Percentiles rank a stretch among this genome's conserved stretches.
Conservation (phyloP, 768 basidiomycete species). For the Pulveroboletus sp. region DNA sequence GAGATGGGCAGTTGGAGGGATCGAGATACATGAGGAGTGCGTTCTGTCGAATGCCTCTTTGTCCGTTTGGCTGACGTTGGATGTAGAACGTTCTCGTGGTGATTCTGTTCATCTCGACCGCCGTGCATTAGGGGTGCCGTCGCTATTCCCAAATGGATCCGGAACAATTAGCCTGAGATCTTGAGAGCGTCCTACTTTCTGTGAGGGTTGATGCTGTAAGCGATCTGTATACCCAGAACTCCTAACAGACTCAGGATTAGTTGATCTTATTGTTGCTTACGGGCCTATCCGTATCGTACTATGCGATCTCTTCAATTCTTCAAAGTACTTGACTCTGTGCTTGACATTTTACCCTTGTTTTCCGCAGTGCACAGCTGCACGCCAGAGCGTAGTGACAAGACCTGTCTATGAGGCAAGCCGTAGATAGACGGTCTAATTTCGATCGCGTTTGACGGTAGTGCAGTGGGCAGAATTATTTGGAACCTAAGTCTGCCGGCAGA, state of each 20-base stretch:
- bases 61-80: slow-evolving; percentile 8
- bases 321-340: no score
- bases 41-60: slow-evolving; percentile 14
- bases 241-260: no score
- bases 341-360: no score
- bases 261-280: neutral
- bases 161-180: neutral
- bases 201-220: neutral
- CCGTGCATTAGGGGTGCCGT: neutral
- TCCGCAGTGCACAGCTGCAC: no score
- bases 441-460: no score
- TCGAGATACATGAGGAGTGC: slow-evolving; percentile 42
- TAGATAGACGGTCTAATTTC: no score
- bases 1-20: slow-evolving; percentile 36
- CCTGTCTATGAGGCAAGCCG: no score
- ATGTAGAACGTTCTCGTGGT: slow-evolving; percentile 30
- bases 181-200: neutral
- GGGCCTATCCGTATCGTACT: no score
- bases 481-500: no score
- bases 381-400: no score
- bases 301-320: no score
- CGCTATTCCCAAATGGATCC: neutral
- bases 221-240: slow-evolving; percentile 2
- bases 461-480: no score
- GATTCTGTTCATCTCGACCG: slow-evolving; percentile 1